Base-by-base conservation (phyloP, 2,329 filamentous ascomycete species). In the Eutypella sp. region DNA sequence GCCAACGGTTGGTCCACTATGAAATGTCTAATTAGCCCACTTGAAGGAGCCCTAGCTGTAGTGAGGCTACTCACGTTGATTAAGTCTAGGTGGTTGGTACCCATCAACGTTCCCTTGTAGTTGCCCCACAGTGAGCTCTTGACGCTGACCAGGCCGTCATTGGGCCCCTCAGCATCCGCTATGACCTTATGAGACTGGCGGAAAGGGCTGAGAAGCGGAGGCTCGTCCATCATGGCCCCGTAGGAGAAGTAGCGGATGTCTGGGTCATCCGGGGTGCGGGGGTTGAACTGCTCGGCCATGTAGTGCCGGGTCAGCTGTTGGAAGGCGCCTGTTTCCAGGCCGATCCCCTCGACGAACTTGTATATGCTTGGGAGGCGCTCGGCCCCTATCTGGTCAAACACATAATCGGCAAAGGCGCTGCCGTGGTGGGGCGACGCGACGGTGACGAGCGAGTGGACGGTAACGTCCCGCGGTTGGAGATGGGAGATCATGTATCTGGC, bases 131-230 rank as follows among this genome's bases (percentile, higher is more conserved):
- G 68, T 39, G 78, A 76, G 56, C 81, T 84, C 42, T 69, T 65
- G 10, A 85, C 79, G 58, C 79, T 89, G 11, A 85, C 82, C n/a
- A 85, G 66, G 1, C 82, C 82, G 55, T 85, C 82, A 53, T 85
- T 85, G 15, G 76, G 69, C 0, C 82, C 82, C 56, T 85, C 81
- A 0, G 58, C 56, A 31, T 66, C 61, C 10, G 67, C 55, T 19
- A 85, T 67, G 9, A 84, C 64, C 2, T 60, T 55, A 52, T 79
- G 71, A 3, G 80, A 74, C 38, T 69, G 64, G 5, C 76, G 69
- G 55, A 85, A 84, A 2, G 77, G 76, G 71, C 84, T 89, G 70
- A 72, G 81, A 57, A 78, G 79, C 73, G 71, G 87, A 71, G 71
- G 74, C 18, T 59, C 66, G 15, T 67, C 59, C 40, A 73, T 68